Percentiles rank a stretch among this genome's conserved stretches.
phyloP scores from a whole-genome alignment of 2,329 filamentous ascomycete species.

The Aspergillus sp. region DNA sequence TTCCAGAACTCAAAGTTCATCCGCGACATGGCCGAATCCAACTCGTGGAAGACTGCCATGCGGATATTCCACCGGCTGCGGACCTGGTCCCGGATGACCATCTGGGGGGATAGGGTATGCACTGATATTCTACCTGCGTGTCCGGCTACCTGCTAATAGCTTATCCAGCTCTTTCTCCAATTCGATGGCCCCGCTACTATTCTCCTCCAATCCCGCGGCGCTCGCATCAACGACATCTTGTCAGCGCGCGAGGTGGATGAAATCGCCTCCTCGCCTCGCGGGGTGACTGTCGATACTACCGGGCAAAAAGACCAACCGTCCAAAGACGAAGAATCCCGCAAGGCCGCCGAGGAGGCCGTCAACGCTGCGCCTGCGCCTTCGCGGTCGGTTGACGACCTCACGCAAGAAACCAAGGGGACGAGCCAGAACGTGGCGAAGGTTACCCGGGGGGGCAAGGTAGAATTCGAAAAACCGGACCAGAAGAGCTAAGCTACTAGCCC shows the following conservation, averaged over 20 bases:
- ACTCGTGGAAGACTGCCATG: conserved; percentile 61
- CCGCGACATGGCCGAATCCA: conserved; percentile 59
- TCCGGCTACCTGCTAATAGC: not conserved
- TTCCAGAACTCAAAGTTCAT: conserved; percentile 66
- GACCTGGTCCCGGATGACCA: conserved; percentile 67
- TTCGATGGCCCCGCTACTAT: conserved; percentile 82
- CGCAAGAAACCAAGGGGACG: conserved; percentile 21
- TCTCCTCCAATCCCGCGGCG: conserved; percentile 77
- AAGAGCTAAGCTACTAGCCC: conserved; percentile 12
- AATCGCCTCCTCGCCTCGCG: conserved; percentile 72
- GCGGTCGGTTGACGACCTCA: conserved; percentile 20
- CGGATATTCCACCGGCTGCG: conserved; percentile 59
- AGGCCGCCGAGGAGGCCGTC: conserved; percentile 15
- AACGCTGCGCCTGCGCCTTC: conserved; percentile 16
- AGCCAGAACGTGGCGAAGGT: conserved; percentile 44
- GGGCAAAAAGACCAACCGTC: conserved; percentile 16
- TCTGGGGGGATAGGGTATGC: conserved; percentile 78
- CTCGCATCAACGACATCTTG: conserved; percentile 67
- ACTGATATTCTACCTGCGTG: conserved; percentile 1
- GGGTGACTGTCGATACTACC: conserved; percentile 54
- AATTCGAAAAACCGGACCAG: conserved; percentile 40
- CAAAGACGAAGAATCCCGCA: conserved; percentile 9
- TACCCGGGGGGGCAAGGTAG: conserved; percentile 55
- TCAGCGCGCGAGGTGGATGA: conserved; percentile 76
- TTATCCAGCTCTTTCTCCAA: conserved; percentile 62